Evolutionary conservation across 2,329 filamentous ascomycete genomes (phyloP), one percentile per base, ranked within the genome.

Genomic region (Fusarium sp.): DNA sequence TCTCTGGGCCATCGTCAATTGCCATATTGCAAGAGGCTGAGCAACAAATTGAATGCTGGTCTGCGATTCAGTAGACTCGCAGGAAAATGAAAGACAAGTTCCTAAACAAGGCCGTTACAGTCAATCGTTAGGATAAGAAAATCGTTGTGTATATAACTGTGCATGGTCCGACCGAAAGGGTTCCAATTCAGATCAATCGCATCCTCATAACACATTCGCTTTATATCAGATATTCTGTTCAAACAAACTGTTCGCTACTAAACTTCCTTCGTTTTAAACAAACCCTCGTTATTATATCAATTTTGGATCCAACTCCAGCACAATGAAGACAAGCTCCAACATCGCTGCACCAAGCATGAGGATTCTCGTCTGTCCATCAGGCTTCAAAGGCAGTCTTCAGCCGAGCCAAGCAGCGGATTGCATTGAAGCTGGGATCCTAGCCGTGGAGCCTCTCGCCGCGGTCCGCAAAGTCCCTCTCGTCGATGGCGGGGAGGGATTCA

Each of bases 401-500:
- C 83, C 85, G 5, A 78, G 82, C 16, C 77, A 79, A n/a, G 85
- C 84, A 2, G 85, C 85, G 1, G 79, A 84, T 59, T 85, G 84
- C 14, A 34, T 73, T 70, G 46, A 73, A 68, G 18, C 68, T 55
- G 2, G 68, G 15, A 7, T 44, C 34, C 6, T 34, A n/a, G 1
- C 51, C 45, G 5, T 45, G 27, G 25, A 66, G 67, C 4, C 38
- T 16, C 2, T 58, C 43, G 81, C 83, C 18, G 70, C 76, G 2
- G 73, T 86, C 42, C 81, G 77, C 52, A 87, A 86, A 71, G 81
- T 84, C 6, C 85, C 85, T 14, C 77, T 88, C 11, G 83, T 86
- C 5, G 86, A 87, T 69, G 86, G 85, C 5, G 85, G 85, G 56
- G 85, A 87, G 63, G 85, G 85, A 6, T 87, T 87, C 70, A 83